Base-by-base conservation (phyloP, 345 rosid genomes). In the Alliaria petiolata region DNA sequence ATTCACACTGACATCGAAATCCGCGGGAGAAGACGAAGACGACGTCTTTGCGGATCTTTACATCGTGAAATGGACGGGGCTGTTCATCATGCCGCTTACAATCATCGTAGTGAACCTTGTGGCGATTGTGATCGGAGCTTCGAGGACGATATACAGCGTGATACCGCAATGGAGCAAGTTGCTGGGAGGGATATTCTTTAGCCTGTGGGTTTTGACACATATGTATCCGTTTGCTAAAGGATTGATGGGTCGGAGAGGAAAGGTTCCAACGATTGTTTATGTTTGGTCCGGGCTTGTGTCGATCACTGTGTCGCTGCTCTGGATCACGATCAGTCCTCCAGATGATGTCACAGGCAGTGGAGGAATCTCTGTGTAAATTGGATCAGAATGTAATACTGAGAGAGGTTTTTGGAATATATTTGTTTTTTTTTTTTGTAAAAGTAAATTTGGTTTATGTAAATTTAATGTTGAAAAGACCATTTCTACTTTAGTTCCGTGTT, bases 121-220 rank as follows among this genome's bases (percentile, higher is more conserved):
- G 3, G 89, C 98, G 1, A 42, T 89, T 2, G 87, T 93, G 25
- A 91, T 93, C 25, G 96, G 88, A 16, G 60, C 76, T 7, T 81
- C 97, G 1, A 87, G 96, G 72, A 83, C 89, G 0, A 28, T 93
- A 38, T 89, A 93, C 54, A 91, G 95, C 35, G 92, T 87, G 74
- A 81, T 93, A 55, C 96, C 98, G 0, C 91, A 91, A 25, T 93
- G 97, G 97, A 74, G 77, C n/a, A 86, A 91, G 91, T 68, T 93
- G 20, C 8, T 89, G 0, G 98, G 98, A 80, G 97, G 97, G 13
- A 17, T 39, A 7, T 93, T 91, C 73, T 93, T 93, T 73, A 89
- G 96, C 71, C 81, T 87, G 71, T 91, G 96, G 98, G 98, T 91
- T 4, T 74, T 93, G 82, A 78, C 86, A 67, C 98, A 91, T 67